phyloP scores from a whole-genome alignment of 345 rosid species.

The Fremontodendron californicum region DNA sequence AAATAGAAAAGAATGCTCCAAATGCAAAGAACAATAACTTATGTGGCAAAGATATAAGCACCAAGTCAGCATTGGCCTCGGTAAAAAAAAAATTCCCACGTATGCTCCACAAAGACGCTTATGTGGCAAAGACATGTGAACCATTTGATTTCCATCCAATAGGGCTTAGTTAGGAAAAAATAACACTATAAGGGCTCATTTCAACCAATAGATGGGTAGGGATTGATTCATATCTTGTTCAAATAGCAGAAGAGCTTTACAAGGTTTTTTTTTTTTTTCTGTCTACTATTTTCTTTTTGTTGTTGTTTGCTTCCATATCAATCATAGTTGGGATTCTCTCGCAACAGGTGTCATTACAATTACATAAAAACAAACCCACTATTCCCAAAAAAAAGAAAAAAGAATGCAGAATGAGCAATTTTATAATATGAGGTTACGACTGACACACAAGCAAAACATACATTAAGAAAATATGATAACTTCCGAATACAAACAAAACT shows the following conservation, averaged over 20 bases:
- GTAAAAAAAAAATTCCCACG: too few relatives aligned
- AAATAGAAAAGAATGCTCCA: background rate
- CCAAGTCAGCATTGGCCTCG: background rate
- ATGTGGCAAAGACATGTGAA: background rate
- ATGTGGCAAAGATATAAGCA: background rate
- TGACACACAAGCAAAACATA: background rate
- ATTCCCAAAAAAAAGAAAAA: background rate
- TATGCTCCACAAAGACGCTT: background rate
- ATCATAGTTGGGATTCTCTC: background rate
- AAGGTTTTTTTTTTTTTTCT: background rate
- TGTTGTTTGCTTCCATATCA: background rate
- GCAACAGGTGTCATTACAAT: background rate
- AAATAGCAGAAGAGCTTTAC: background rate
- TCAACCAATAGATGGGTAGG: background rate
- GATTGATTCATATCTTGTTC: background rate
- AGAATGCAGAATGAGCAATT: background rate
- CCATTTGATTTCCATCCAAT: background rate
- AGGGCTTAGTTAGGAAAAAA: background rate
- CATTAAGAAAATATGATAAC: background rate
- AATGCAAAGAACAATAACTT: background rate
- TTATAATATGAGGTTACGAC: background rate
- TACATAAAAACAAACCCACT: background rate
- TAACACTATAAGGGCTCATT: background rate
- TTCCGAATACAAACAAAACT: background rate
- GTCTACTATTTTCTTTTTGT: background rate